Evolutionary conservation across 768 basidiomycete genomes (phyloP).

Genomic region (Leccinum barrowsii): DNA sequence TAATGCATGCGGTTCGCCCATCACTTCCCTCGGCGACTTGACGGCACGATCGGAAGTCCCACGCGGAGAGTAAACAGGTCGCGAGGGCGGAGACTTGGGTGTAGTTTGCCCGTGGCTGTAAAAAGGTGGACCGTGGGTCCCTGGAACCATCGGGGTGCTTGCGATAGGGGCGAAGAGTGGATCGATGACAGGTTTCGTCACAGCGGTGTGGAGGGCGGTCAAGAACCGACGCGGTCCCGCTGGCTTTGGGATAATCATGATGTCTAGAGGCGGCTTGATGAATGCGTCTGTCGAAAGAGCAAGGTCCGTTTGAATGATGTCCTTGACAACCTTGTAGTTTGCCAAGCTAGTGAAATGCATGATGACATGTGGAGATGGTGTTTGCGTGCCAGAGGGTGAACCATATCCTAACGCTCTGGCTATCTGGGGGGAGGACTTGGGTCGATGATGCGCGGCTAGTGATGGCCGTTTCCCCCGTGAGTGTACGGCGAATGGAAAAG

Average conservation of each 20-base stretch:
- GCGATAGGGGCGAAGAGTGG: conserved; percentile 94
- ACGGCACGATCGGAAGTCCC: conserved; percentile 60
- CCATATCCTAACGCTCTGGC: conserved; percentile 48
- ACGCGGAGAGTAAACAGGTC: conserved; percentile 43
- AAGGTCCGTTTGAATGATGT: conserved; percentile 64
- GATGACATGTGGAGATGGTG: conserved; percentile 42
- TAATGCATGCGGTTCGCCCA: conserved; percentile 35
- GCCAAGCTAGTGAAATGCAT: conserved; percentile 89
- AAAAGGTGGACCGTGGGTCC: conserved; percentile 47
- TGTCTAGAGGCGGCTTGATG: conserved; percentile 63
- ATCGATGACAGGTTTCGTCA: conserved; percentile 82
- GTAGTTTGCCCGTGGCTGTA: conserved; percentile 30
- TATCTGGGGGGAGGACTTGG: conserved; percentile 79
- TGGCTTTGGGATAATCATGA: conserved; percentile 97
- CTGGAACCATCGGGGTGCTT: conserved; percentile 83
- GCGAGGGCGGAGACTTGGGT: conserved; percentile 45
- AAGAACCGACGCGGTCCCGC: conserved; percentile 92
- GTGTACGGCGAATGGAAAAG: conserved; percentile 36
- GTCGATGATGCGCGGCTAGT: conserved; percentile 62
- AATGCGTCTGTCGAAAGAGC: conserved; percentile 45
- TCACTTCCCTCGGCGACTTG: conserved; percentile 50
- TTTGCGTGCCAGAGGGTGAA: conserved; percentile 26
- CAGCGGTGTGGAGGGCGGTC: conserved; percentile 88
- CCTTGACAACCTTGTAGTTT: conserved; percentile 87
- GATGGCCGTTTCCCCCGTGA: conserved; percentile 62